Percentiles rank a stretch among this genome's conserved stretches.
phyloP scores from a whole-genome alignment of 805 yeast species.

The Hanseniaspora jakobsenii region DNA sequence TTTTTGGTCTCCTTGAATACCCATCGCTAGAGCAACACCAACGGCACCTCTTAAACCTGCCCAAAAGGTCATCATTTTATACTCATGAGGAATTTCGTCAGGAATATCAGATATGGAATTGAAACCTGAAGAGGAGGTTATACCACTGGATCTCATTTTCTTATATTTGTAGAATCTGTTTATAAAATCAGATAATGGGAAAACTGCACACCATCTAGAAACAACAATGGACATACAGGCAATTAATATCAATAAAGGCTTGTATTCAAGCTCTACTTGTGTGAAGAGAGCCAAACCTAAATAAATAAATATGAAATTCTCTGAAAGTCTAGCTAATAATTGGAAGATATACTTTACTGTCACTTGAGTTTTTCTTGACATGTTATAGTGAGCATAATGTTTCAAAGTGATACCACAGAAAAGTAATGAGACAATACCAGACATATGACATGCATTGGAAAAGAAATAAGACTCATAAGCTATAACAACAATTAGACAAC shows the following conservation, averaged over 20 bases:
- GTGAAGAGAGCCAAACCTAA: conserved; percentile 89
- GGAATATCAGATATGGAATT: conserved; percentile 30
- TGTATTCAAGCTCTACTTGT: conserved; percentile 87
- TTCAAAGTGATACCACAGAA: conserved; percentile 95
- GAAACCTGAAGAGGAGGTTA: conserved; percentile 7
- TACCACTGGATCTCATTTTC: conserved; percentile 32
- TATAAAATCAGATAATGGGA: conserved; percentile 76
- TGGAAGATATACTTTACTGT: conserved; percentile 93
- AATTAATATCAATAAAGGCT: conserved; percentile 82
- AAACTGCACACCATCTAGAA: conserved; percentile 94
- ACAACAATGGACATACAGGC: conserved; percentile 84
- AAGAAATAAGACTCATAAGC: conserved; percentile 96
- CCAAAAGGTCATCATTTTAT: conserved; percentile 99
- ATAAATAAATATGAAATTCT: conserved; percentile 91
- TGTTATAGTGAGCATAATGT: conserved; percentile 92
- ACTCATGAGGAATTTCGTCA: conserved; percentile 87
- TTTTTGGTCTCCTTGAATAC: conserved; percentile 87
- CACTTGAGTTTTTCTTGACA: conserved; percentile 94
- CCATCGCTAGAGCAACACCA: conserved; percentile 97
- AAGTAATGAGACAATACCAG: conserved; percentile 87
- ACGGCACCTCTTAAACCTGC: conserved; percentile 98
- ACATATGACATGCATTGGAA: conserved; percentile 98
- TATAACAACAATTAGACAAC: conserved; percentile 76
- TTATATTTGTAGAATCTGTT: conserved; percentile 65
- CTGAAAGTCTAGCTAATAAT: conserved; percentile 84